Evolutionary conservation across 345 rosid species (phyloP).

Genomic region (Ceriops decandra): DNA sequence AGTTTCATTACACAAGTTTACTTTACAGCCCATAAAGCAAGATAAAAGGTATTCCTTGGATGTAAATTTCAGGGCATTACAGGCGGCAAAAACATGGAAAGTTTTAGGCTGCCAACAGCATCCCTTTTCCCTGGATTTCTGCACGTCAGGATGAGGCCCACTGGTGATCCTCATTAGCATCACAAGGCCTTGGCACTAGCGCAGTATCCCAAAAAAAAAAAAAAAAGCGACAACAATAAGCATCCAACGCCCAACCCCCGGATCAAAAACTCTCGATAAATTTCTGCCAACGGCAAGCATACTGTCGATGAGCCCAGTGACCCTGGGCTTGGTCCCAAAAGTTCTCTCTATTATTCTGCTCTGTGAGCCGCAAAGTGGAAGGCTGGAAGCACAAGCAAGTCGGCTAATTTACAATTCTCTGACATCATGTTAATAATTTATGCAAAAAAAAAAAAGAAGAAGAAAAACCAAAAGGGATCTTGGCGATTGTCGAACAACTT

Average conservation of each 20-base stretch:
- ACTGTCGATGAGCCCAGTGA: no score
- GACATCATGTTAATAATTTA: no score
- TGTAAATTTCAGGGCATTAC: constrained; percentile 29
- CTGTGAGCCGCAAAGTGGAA: no score
- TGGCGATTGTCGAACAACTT: no score
- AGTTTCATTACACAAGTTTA: neutral
- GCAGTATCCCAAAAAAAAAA: neutral
- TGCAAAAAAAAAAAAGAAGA: no score
- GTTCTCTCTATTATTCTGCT: no score
- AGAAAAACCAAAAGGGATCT: no score
- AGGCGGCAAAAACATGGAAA: constrained; percentile 31
- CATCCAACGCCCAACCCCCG: neutral
- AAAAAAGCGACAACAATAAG: neutral
- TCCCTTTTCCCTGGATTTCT: constrained; percentile 16
- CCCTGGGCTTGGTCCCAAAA: no score
- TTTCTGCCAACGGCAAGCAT: neutral
- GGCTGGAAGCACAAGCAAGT: no score
- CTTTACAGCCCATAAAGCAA: neutral
- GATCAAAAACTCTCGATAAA: neutral
- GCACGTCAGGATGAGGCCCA: constrained; percentile 18
- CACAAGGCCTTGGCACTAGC: constrained; percentile 9
- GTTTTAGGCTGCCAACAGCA: constrained; percentile 40
- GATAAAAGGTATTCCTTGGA: neutral
- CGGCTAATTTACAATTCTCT: no score
- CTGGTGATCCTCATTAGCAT: neutral